phyloP scores from a whole-genome alignment of 805 yeast genomes.

The Saturnispora gosingensis region DNA sequence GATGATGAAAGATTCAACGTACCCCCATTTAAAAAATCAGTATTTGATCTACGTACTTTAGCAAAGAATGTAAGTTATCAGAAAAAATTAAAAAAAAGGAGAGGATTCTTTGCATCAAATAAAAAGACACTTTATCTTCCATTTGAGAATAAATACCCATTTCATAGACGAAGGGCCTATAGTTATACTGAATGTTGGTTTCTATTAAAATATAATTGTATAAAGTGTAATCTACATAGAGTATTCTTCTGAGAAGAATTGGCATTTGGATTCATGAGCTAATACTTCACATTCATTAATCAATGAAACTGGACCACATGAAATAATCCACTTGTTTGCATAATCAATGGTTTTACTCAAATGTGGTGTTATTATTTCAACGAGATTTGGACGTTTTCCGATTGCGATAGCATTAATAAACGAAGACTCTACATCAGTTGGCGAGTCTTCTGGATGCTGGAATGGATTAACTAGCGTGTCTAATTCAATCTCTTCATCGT shows the following conservation, averaged over 20 bases:
- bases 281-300: conserved; percentile 32
- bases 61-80: background rate
- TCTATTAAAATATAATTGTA: background rate
- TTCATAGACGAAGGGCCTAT: no score
- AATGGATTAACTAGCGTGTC: conserved; percentile 16
- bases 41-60: background rate
- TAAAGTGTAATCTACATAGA: conserved; percentile 19
- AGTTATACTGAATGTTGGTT: no score
- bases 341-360: conserved; percentile 25
- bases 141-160: no score
- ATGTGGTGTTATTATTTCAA: conserved; percentile 23
- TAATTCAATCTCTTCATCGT: conserved; percentile 21
- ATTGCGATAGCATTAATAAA: conserved; percentile 14
- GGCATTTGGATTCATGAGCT: conserved; percentile 29
- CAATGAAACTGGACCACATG: conserved; percentile 49
- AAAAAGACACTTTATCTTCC: background rate
- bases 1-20: background rate
- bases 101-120: background rate
- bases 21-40: background rate
- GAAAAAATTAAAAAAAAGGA: background rate
- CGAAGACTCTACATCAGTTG: conserved; percentile 1
- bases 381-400: conserved; percentile 39
- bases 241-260: conserved; percentile 38
- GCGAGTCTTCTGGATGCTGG: conserved; percentile 7
- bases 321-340: conserved; percentile 41